phyloP scores from a whole-genome alignment of 805 yeast species.

The Blastobotrys terrestris region DNA sequence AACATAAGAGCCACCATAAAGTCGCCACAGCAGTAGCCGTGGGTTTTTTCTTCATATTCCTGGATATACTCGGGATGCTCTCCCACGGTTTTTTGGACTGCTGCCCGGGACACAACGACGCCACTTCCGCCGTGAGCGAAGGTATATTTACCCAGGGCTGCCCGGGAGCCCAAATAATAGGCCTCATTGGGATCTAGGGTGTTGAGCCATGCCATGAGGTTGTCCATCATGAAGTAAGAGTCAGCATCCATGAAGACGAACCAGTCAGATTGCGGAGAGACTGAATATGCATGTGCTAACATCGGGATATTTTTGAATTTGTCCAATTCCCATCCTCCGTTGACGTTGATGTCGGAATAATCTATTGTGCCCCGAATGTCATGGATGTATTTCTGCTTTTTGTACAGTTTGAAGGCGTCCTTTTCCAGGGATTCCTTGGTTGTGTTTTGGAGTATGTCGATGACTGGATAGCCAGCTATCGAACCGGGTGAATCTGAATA shows the following conservation, averaged over 20 bases:
- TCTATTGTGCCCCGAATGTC: slow-evolving; percentile 17
- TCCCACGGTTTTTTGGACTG: slow-evolving; percentile 25
- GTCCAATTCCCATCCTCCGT: slow-evolving; percentile 32
- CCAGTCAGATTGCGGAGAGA: slow-evolving; percentile 30
- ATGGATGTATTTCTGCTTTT: slow-evolving; percentile 22
- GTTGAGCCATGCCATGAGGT: slow-evolving; percentile 23
- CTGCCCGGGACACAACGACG: slow-evolving; percentile 29
- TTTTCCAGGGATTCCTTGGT: slow-evolving; percentile 17
- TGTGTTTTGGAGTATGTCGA: slow-evolving; percentile 27
- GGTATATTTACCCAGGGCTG: slow-evolving; percentile 14
- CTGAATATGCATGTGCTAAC: slow-evolving; percentile 29
- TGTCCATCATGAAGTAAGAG: slow-evolving; percentile 28
- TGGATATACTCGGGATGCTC: slow-evolving; percentile 14
- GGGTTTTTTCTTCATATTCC: slow-evolving; percentile 21
- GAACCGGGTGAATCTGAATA: slow-evolving; percentile 31
- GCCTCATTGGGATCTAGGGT: slow-evolving; percentile 24
- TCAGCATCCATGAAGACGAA: slow-evolving; percentile 34
- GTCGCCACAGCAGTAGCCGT: slow-evolving; percentile 31
- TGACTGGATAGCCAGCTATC: slow-evolving; percentile 29
- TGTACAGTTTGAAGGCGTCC: slow-evolving; percentile 22
- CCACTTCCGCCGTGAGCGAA: slow-evolving; percentile 38
- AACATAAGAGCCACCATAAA: slow-evolving; percentile 26
- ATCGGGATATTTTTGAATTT: slow-evolving; percentile 34
- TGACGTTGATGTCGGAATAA: slow-evolving; percentile 10
- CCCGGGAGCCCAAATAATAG: slow-evolving; percentile 30